A percentile compares a stretch with the other conserved stretches of the same genome.
These are phyloP conservation scores for Volvox reticuliferus DNA, from an alignment of 139 green algal species.

Conservation along the genomic window DNA sequence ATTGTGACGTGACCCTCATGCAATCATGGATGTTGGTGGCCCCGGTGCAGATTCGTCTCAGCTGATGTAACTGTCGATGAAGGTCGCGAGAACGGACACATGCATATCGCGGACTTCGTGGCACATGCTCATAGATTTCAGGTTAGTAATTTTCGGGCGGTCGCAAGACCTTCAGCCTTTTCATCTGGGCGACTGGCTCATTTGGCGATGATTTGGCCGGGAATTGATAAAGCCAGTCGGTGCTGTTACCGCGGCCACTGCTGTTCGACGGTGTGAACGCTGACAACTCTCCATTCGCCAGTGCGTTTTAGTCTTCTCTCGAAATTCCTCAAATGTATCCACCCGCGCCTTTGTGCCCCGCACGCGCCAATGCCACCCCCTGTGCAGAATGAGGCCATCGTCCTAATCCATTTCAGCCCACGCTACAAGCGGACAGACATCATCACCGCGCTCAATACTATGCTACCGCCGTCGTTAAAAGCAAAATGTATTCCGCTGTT, in stretches of 20 bases:
- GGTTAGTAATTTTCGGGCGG: constrained; percentile 34
- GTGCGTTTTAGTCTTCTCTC: too few species aligned
- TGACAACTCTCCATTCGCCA: too few species aligned
- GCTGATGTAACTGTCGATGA: constrained; percentile 41
- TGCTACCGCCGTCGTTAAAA: constrained; percentile 66
- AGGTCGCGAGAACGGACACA: constrained; percentile 74
- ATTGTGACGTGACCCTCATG: too few species aligned
- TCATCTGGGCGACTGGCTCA: too few species aligned
- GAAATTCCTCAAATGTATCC: too few species aligned
- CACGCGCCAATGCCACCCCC: neutral
- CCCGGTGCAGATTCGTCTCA: neutral
- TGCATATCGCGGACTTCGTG: constrained; percentile 81
- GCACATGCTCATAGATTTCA: constrained; percentile 77
- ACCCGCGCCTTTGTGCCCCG: too few species aligned
- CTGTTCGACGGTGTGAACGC: too few species aligned
- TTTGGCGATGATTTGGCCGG: too few species aligned
- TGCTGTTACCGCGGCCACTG: too few species aligned
- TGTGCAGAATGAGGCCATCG: constrained; percentile 82
- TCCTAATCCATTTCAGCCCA: constrained; percentile 88
- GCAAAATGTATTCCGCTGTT: constrained; percentile 75
- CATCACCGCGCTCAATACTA: constrained; percentile 61
- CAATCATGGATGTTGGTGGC: neutral
- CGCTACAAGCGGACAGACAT: constrained; percentile 77
- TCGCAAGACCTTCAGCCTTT: too few species aligned
- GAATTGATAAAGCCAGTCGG: too few species aligned